Conservation (phyloP, 2,329 filamentous ascomycete species). For the Aspergillus chevalieri region DNA sequence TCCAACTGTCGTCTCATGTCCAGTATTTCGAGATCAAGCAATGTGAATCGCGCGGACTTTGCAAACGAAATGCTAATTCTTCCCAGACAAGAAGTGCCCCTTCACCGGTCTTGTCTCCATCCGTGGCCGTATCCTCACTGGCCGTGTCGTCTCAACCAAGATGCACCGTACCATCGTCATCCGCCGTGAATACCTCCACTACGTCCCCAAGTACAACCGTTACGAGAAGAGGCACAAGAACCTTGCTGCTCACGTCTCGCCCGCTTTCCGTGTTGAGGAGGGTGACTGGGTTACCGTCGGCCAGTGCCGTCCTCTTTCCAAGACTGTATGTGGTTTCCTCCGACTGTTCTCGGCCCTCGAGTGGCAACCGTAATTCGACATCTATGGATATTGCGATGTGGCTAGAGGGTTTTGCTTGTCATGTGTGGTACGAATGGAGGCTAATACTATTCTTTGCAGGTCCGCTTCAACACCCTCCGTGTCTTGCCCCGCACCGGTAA, state of each 20-base stretch:
- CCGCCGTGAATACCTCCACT: constrained; percentile 99
- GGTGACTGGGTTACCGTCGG: constrained; percentile 99
- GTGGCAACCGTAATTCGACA: not conserved
- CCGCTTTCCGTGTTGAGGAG: constrained; percentile 99
- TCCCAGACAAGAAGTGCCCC: constrained; percentile 98
- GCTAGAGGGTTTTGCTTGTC: not conserved
- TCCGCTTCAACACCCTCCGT: constrained; percentile 99
- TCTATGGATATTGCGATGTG: not conserved
- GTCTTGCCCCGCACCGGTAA: constrained; percentile 97
- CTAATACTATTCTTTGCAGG: constrained; percentile 46
- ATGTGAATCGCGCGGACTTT: not conserved
- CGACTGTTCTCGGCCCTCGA: not conserved
- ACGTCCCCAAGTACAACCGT: constrained; percentile 98
- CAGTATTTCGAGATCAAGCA: constrained; percentile 5
- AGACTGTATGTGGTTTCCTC: constrained; percentile 72
- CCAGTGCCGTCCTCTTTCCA: constrained; percentile 98
- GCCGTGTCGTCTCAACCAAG: constrained; percentile 99
- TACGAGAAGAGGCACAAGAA: constrained; percentile 99
- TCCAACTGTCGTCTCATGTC: constrained; percentile 9
- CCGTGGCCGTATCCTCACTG: constrained; percentile 99
- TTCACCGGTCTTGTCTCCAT: constrained; percentile 99
- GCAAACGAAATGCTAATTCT: constrained; percentile 19
- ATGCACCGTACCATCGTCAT: constrained; percentile 99
- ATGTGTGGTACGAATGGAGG: not conserved
- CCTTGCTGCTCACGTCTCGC: constrained; percentile 96